phyloP scores from a whole-genome alignment of 2,329 filamentous ascomycete species.

The Coniella lustricola region DNA sequence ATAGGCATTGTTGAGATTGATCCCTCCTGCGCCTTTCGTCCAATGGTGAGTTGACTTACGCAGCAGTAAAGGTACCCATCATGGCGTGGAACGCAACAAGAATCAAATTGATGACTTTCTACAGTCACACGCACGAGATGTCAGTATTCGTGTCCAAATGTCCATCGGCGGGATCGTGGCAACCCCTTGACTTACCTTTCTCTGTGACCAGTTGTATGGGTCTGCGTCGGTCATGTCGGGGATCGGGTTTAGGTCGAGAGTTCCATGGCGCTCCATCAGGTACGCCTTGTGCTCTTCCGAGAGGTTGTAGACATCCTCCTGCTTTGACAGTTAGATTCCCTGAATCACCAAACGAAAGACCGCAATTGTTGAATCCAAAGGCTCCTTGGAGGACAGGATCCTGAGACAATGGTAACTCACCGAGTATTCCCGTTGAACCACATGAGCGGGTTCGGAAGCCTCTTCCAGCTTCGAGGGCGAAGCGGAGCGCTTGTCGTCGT shows the following conservation, averaged over 20 bases:
- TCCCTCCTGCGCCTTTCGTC: background rate
- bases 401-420: conserved; percentile 1
- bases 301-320: conserved; percentile 21
- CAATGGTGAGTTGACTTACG: background rate
- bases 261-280: conserved; percentile 45
- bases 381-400: too few species aligned
- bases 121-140: background rate
- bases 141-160: background rate
- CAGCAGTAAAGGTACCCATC: conserved; percentile 16
- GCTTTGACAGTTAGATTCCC: background rate
- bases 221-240: conserved; percentile 42
- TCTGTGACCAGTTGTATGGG: conserved; percentile 48
- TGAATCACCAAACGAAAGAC: background rate
- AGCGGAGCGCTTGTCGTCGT: conserved; percentile 6
- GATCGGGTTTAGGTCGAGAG: conserved; percentile 45
- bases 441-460: background rate
- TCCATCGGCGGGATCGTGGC: background rate
- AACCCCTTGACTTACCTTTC: conserved; percentile 31
- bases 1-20: too few species aligned
- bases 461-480: conserved; percentile 10
- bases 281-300: conserved; percentile 40
- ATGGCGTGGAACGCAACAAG: conserved; percentile 51
- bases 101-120: conserved; percentile 45
- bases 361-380: too few species aligned
- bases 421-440: conserved; percentile 1